These are phyloP conservation scores for Dryas drummondii DNA, from an alignment of 306 rosid genomes.

Conservation along the genomic window DNA sequence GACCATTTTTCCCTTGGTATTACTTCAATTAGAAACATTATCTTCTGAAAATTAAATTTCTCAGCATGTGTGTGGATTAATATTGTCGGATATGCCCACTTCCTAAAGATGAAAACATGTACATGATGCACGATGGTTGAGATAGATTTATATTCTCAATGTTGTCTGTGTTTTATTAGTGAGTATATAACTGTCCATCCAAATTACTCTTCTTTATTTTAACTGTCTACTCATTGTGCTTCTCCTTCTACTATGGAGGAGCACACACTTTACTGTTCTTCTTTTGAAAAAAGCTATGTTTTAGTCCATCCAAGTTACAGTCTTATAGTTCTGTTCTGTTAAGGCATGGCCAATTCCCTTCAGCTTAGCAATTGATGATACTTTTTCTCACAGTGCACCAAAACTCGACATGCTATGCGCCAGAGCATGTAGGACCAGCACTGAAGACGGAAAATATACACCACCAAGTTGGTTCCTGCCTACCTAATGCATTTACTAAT, in stretches of 20 bases:
- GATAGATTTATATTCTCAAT: background rate
- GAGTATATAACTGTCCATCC: background rate
- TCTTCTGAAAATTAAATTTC: background rate
- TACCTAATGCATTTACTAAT: slow-evolving; percentile 58
- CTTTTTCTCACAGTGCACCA: slow-evolving; percentile 56
- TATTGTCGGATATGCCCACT: background rate
- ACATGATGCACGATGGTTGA: background rate
- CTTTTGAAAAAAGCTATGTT: background rate
- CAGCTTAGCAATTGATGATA: background rate
- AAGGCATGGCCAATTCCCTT: background rate
- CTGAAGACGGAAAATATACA: slow-evolving; percentile 69
- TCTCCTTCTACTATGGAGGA: too few species aligned
- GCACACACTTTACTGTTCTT: too few species aligned
- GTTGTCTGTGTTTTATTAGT: background rate
- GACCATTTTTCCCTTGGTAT: background rate
- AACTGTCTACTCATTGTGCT: too few species aligned
- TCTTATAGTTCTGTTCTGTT: background rate
- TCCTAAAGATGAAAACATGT: background rate
- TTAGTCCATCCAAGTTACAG: too few species aligned
- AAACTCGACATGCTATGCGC: slow-evolving; percentile 57
- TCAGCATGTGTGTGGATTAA: background rate
- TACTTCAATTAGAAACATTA: background rate
- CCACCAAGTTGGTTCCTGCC: slow-evolving; percentile 55
- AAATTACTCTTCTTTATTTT: background rate
- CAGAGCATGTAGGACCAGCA: slow-evolving; percentile 47